Percentiles rank a stretch among this genome's conserved stretches.
Evolutionary conservation across 73 alveolate species (phyloP).

Genomic region (Symbiodinium pilosum): DNA sequence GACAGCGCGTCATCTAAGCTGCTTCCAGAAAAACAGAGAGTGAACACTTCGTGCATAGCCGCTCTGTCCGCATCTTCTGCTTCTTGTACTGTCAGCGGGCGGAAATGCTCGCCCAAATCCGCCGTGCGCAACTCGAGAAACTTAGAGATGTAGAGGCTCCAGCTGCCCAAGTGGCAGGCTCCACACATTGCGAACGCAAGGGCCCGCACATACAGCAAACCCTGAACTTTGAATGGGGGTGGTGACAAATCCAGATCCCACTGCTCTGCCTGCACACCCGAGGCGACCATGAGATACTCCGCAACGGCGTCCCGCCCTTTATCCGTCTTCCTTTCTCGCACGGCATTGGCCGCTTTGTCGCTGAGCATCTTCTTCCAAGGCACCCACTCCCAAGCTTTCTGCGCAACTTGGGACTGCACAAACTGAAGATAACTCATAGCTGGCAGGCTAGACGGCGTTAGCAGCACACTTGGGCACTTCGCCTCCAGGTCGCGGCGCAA

Average conservation of each 20-base stretch:
- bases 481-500: not conserved
- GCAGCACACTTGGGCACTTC: not conserved
- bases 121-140: not conserved
- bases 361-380: conserved; percentile 18
- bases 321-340: not conserved
- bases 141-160: not conserved
- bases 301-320: not conserved
- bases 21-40: not conserved
- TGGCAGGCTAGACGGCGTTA: not conserved
- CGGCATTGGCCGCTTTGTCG: not conserved
- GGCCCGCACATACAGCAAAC: conserved; percentile 24
- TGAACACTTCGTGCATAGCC: not conserved
- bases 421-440: not conserved
- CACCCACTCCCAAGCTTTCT: conserved; percentile 18
- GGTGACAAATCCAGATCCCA: conserved; percentile 1
- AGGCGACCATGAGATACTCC: not conserved
- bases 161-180: conserved; percentile 28
- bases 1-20: not conserved
- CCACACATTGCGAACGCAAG: conserved; percentile 2
- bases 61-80: conserved; percentile 21
- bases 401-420: not conserved
- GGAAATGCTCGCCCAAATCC: not conserved
- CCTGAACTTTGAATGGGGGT: conserved; percentile 7
- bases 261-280: not conserved
- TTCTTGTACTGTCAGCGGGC: not conserved